Base-by-base conservation (phyloP, 1,284 basidiomycete genomes). In the Nidula niveotomentosa region DNA sequence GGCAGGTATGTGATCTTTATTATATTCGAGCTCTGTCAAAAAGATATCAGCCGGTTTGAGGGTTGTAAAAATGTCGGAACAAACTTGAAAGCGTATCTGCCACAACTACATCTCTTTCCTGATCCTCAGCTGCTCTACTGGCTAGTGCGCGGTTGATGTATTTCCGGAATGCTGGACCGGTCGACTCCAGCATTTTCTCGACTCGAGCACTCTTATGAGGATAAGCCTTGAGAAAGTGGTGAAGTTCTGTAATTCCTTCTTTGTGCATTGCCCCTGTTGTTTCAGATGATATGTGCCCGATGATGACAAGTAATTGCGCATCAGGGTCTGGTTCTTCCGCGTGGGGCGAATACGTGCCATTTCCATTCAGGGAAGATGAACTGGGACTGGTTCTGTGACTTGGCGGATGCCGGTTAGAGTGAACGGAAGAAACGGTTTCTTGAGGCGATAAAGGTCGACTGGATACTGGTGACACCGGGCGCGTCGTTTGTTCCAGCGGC, bases 231-330 rank as follows among this genome's bases (percentile, higher is more conserved):
- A 97, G 76, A 77, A 96, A 98, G 47, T 95, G 89, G 68, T 98
- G 94, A 43, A 99, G 76, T 62, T 96, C 94, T n/a, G 93, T 95
- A 56, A 99, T 96, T 4, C 94, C 94, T 72, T 95, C 88, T 69
- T 91, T 89, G 70, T 92, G 87, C 72, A 91, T 76, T 6, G 86
- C 90, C 15, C 89, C 90, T 7, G 85, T 94, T 36, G 89, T 90
- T 73, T 91, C 91, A 69, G 90, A 94, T 34, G 91, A 94, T 57
- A 96, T 96, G 64, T 93, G 88, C 53, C 91, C 89, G 65, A 96
- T 94, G 63, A 96, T 96, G 34, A 83, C 83, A 48, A 90, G 83
- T 53, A 94, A 75, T 62, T 90, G 88, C 18, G 86, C 88, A 67
- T 91, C 91, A 18, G 89, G 84, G 69, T 93, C 90, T 6, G 88